Conservation (phyloP, 345 rosid genomes). For the Gynandropsis gynandra region DNA sequence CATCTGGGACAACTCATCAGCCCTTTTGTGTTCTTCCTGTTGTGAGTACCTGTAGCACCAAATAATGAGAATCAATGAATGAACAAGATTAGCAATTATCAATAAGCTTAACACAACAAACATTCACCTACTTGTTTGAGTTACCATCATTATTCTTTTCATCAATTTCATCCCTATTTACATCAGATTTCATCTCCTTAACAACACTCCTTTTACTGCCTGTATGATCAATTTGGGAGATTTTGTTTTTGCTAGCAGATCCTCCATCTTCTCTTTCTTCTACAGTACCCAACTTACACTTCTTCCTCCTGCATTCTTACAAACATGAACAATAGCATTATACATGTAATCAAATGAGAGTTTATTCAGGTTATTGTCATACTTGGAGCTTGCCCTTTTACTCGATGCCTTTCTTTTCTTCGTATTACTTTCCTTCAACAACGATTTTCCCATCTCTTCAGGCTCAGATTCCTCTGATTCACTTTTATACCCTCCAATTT, state of each 20-base stretch:
- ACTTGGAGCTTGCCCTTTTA: slow-evolving; percentile 56
- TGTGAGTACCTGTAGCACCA: slow-evolving; percentile 34
- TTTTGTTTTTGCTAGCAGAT: slow-evolving; percentile 25
- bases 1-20: slow-evolving; percentile 29
- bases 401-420: slow-evolving; percentile 71
- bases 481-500: slow-evolving; percentile 52
- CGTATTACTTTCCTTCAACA: slow-evolving; percentile 29
- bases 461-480: slow-evolving; percentile 48
- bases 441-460: slow-evolving; percentile 18
- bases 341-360: slow-evolving; percentile 1
- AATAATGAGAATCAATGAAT: slow-evolving; percentile 6
- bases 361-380: slow-evolving; percentile 20
- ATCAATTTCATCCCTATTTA: slow-evolving; percentile 22
- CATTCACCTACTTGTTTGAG: slow-evolving; percentile 36
- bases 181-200: slow-evolving; percentile 27
- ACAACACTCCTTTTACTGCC: slow-evolving; percentile 8
- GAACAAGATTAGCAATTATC: not conserved
- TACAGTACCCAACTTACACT: slow-evolving; percentile 37
- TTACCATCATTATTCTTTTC: slow-evolving; percentile 22
- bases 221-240: slow-evolving; percentile 7
- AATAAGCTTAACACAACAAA: slow-evolving; percentile 16
- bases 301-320: slow-evolving; percentile 52
- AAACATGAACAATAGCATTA: slow-evolving; percentile 9
- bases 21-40: slow-evolving; percentile 35
- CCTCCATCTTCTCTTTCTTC: slow-evolving; percentile 31